Evolutionary conservation across 2,329 filamentous ascomycete species (phyloP), one percentile per base, ranked within the genome.

Genomic region (Microsporum audouinii): DNA sequence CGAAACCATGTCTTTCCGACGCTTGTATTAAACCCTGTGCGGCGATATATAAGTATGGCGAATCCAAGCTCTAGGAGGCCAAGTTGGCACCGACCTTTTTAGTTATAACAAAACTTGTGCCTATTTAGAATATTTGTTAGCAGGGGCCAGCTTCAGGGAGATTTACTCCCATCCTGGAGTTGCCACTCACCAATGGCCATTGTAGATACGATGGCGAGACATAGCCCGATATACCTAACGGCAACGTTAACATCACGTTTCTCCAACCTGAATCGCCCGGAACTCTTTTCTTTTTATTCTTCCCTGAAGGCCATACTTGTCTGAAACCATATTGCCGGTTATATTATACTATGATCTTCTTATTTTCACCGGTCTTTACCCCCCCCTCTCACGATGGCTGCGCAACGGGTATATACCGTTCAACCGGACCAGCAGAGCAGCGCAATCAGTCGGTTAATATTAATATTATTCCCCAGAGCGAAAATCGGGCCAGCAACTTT

Each of bases 91-190:
- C 74, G 78, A 94, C 89, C 83, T 96, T 97, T 79, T 99, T 99
- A 56, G 95, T 99, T 70, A 99, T 96, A 68, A 99, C 92, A 75
- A 99, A 99, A 82, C 91, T 96, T 58, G 89, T 91, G 71, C 91
- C 90, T 94, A 68, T 39, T 34, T 58, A 61, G 38, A 27, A 17
- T 23, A 17, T 59, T 17, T 2, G 57, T 17, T 58, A 58, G 14
- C 61, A 23, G 57, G 55, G 17, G 34, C 49, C 39, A 43, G 17
- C 10, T n/a, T 57, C 59, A 41, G 10, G n/a, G 33, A 27, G 4
- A 34, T 27, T 1, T 36, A 8, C 7, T 62, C 7, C 17, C 17
- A 23, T 23, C 17, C 17, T 23, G 17, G 17, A 29, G 41, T 10
- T 8, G 39, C 8, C 3, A 62, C 70, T 60, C 72, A 76, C 75